Evolutionary conservation across 1,139 yeast species (phyloP).

Genomic region (Magnusiomyces suaveolens): DNA sequence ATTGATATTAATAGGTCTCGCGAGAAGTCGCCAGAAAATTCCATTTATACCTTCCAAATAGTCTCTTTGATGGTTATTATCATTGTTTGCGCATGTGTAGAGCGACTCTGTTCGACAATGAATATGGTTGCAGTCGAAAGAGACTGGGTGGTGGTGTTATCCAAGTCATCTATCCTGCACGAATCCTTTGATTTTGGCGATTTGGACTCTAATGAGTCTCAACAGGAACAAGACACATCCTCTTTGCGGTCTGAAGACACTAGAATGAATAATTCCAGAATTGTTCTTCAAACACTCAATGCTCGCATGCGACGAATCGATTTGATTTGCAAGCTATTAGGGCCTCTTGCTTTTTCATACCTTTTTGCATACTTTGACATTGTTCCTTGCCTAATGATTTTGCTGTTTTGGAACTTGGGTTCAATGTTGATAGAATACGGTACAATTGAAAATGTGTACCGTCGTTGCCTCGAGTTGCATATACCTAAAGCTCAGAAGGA

Average conservation of each 20-base stretch:
- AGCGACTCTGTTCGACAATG: constrained; percentile 30
- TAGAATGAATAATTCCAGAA: background rate
- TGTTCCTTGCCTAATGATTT: constrained; percentile 20
- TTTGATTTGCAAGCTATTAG: constrained; percentile 32
- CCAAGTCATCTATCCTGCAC: constrained; percentile 16
- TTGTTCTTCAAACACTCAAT: constrained; percentile 26
- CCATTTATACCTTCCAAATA: constrained; percentile 10
- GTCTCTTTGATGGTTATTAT: constrained; percentile 17
- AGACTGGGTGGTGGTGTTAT: constrained; percentile 36
- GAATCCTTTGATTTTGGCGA: background rate
- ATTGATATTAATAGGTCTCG: background rate
- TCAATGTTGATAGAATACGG: constrained; percentile 30
- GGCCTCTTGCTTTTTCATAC: constrained; percentile 33
- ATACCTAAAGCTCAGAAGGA: background rate
- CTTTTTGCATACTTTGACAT: constrained; percentile 24
- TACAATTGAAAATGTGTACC: constrained; percentile 30
- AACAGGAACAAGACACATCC: background rate
- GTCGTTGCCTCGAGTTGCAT: constrained; percentile 21
- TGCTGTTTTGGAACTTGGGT: constrained; percentile 26
- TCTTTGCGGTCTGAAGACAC: background rate
- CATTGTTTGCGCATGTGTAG: constrained; percentile 30
- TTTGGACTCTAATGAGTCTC: background rate
- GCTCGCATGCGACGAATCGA: constrained; percentile 34
- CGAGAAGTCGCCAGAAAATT: background rate
- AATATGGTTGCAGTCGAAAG: constrained; percentile 35